A percentile compares a stretch with the other conserved stretches of the same genome.
Evolutionary conservation across 192 early-diverging fungal genomes (phyloP).

Genomic region (Rhizophagus sp.): DNA sequence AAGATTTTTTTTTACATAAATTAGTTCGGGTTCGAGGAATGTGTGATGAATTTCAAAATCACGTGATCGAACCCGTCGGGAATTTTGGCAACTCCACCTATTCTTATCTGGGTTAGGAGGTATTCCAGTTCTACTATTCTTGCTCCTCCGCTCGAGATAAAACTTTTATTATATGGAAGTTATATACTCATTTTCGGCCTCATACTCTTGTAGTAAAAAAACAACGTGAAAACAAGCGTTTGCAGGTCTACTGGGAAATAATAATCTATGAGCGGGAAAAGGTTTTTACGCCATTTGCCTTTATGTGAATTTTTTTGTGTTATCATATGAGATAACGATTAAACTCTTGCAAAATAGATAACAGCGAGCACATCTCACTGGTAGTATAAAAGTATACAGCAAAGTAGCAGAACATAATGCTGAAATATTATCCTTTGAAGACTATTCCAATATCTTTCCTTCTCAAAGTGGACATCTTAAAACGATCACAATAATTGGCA

Average conservation of each 20-base stretch:
- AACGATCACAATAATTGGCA: too few species aligned
- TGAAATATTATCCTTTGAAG: background rate
- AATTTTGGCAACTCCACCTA: slow-evolving; percentile 23
- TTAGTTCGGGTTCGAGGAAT: too few species aligned
- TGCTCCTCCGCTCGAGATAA: background rate
- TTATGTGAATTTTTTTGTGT: slow-evolving; percentile 9
- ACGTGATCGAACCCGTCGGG: too few species aligned
- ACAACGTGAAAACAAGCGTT: background rate
- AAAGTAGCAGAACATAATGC: background rate
- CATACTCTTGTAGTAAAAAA: slow-evolving; percentile 10
- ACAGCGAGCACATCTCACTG: background rate
- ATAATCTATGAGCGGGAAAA: slow-evolving; percentile 11
- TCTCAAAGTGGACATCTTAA: too few species aligned
- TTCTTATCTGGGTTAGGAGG: slow-evolving; percentile 13
- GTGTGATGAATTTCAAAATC: too few species aligned
- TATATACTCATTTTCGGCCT: background rate
- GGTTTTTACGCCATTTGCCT: background rate
- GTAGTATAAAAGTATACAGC: background rate
- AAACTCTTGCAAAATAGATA: slow-evolving; percentile 19
- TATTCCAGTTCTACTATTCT: slow-evolving; percentile 6
- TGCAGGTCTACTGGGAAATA: slow-evolving; percentile 1
- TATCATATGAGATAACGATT: slow-evolving; percentile 13
- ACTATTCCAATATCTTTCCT: background rate
- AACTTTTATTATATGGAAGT: background rate
- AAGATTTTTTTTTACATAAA: too few species aligned